Percentiles rank a stretch among this genome's conserved stretches.
Conservation (phyloP, 2,329 filamentous ascomycete genomes). For the Shiraia sp. region DNA sequence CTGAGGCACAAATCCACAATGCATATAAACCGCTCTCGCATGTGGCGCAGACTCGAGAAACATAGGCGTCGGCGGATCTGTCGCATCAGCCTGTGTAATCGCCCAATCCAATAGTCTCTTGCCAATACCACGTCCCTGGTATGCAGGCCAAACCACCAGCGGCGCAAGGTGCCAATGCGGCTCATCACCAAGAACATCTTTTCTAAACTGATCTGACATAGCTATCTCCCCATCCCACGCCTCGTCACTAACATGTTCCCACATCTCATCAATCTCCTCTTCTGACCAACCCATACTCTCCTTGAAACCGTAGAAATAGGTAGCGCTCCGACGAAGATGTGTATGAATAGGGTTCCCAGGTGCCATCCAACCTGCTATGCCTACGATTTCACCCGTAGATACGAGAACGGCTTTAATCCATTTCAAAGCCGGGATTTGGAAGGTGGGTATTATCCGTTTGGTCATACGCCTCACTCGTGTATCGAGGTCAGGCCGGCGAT, state of each 20-base stretch:
- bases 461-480: constrained; percentile 23
- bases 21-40: constrained; percentile 34
- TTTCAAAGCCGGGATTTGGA: constrained; percentile 17
- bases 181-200: constrained; percentile 19
- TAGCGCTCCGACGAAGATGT: constrained; percentile 22
- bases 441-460: constrained; percentile 21
- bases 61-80: constrained; percentile 24
- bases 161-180: constrained; percentile 39
- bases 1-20: constrained; percentile 30
- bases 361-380: constrained; percentile 32
- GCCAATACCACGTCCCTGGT: constrained; percentile 33
- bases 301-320: constrained; percentile 25
- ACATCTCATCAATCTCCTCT: constrained; percentile 32
- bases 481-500: constrained; percentile 13
- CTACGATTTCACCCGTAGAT: constrained; percentile 24
- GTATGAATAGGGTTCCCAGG: constrained; percentile 25
- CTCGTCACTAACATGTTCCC: constrained; percentile 15
- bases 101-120: constrained; percentile 35
- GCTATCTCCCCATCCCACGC: constrained; percentile 25
- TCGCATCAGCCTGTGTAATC: constrained; percentile 34
- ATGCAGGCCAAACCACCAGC: constrained; percentile 34
- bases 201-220: constrained; percentile 21
- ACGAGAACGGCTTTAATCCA: constrained; percentile 34
- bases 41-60: constrained; percentile 33
- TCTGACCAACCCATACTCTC: constrained; percentile 24